Base-by-base conservation (phyloP, 2,329 filamentous ascomycete species). In the Dothiorella sarmentorum region DNA sequence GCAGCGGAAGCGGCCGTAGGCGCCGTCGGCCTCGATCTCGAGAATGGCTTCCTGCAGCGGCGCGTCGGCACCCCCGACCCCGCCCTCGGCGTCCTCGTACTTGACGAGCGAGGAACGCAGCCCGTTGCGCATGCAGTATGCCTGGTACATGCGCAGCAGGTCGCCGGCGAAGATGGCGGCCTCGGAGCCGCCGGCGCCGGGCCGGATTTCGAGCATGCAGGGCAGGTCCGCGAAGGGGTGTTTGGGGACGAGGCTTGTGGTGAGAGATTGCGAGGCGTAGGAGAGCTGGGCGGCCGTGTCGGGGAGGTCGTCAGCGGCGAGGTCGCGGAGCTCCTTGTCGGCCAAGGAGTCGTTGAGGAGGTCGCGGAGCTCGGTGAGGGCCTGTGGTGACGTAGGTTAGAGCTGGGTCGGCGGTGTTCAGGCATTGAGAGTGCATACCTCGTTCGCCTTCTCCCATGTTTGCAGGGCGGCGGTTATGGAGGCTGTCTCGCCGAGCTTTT, bases 161-260 rank as follows among this genome's bases (percentile, higher is more conserved):
- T 94, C 86, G 57, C 89, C 89, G 11, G 92, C 91, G 66, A 99
- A 99, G 62, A 96, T 85, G 0, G 90, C 86, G 2, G 93, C 92
- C 75, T 99, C 94, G 59, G 91, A 86, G 2, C 94, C 94, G 35
- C 94, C 94, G 0, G 91, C 92, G 0, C 94, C 94, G 0, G 94
- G 94, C 0, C 92, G 85, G 61, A 99, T 89, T 75, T 99, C 94
- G 40, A 99, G 76, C 63, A 99, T 82, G 72, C 93, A 97, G 56
- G 92, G 91, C 65, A 97, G 82, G 62, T 91, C 83, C 29, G 90
- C 90, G 70, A 97, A 99, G 2, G 92, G 90, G 71, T 99, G 92
- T 38, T 85, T 84, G 0, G 94, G 94, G 15, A 96, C 89, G 56
- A 99, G 81, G 44, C 89, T 85, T 20, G 82, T 84, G 24, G 90